These are phyloP conservation scores for Parietaria judaica DNA, from an alignment of 306 rosid genomes.

Conservation along the genomic window DNA sequence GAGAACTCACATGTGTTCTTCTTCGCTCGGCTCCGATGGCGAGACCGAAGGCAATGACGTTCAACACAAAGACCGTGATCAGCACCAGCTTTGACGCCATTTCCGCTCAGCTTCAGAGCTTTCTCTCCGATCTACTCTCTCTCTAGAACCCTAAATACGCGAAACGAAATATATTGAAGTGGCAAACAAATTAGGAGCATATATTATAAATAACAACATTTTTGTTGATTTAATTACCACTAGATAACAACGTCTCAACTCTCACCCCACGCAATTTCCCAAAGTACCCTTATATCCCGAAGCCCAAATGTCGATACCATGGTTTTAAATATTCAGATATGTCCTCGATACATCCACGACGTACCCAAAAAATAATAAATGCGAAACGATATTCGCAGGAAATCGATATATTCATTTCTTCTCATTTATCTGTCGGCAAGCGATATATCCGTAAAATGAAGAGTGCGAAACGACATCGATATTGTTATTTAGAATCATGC, in stretches of 20 bases:
- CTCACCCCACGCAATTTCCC: background rate
- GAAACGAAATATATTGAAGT: conserved; percentile 2
- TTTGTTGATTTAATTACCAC: background rate
- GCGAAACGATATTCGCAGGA: too few relatives aligned
- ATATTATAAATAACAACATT: background rate
- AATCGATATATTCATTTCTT: too few relatives aligned
- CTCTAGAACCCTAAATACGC: conserved; percentile 8
- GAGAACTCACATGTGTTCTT: conserved; percentile 74
- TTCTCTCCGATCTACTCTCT: conserved; percentile 28
- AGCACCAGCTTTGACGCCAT: conserved; percentile 93
- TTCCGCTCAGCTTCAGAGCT: conserved; percentile 24
- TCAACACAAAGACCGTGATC: conserved; percentile 48
- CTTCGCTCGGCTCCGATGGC: conserved; percentile 95
- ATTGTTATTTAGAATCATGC: too few relatives aligned
- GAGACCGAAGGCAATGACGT: conserved; percentile 82
- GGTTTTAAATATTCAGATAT: too few relatives aligned
- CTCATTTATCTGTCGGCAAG: too few relatives aligned
- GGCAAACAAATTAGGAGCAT: background rate
- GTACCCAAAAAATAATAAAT: too few relatives aligned
- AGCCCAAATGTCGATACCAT: background rate
- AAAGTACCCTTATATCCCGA: background rate
- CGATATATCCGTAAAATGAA: too few relatives aligned
- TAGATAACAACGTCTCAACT: conserved; percentile 29
- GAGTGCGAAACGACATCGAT: too few relatives aligned
- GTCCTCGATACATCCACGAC: too few relatives aligned